Conservation (phyloP, 768 basidiomycete genomes). For the Crepidotus variabilis region DNA sequence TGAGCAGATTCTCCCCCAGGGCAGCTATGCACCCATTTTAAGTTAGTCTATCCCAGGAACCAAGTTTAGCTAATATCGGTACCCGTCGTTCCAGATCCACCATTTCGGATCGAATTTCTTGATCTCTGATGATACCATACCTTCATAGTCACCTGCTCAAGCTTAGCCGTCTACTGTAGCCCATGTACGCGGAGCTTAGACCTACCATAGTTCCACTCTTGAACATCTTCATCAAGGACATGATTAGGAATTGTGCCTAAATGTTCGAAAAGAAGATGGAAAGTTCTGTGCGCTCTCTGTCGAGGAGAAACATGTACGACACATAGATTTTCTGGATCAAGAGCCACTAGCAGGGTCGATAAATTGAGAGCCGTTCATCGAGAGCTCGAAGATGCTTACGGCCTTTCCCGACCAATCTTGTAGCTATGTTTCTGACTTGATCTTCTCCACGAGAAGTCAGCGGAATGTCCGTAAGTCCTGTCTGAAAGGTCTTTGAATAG, state of each 20-base stretch:
- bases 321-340: constrained; percentile 78
- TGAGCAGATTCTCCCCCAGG: constrained; percentile 83
- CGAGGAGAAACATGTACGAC: constrained; percentile 85
- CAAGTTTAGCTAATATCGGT: not conserved
- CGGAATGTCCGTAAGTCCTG: constrained; percentile 84
- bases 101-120: constrained; percentile 55
- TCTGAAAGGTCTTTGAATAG: constrained; percentile 40
- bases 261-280: constrained; percentile 69
- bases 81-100: constrained; percentile 89
- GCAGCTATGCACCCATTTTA: constrained; percentile 46
- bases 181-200: not conserved
- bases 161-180: not conserved
- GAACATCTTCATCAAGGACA: constrained; percentile 57
- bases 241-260: constrained; percentile 42
- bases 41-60: not conserved
- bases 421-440: constrained; percentile 62
- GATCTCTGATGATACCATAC: constrained; percentile 78
- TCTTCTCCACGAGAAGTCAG: constrained; percentile 74
- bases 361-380: not conserved
- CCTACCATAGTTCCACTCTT: constrained; percentile 84
- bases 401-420: constrained; percentile 68
- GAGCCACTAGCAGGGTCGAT: constrained; percentile 42
- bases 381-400: constrained; percentile 45
- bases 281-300: constrained; percentile 79
- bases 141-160: constrained; percentile 76